Percentiles rank a stretch among this genome's conserved stretches.
Evolutionary conservation across 148 eudicot genomes (phyloP).

Genomic region (Persicaria maculosa): DNA sequence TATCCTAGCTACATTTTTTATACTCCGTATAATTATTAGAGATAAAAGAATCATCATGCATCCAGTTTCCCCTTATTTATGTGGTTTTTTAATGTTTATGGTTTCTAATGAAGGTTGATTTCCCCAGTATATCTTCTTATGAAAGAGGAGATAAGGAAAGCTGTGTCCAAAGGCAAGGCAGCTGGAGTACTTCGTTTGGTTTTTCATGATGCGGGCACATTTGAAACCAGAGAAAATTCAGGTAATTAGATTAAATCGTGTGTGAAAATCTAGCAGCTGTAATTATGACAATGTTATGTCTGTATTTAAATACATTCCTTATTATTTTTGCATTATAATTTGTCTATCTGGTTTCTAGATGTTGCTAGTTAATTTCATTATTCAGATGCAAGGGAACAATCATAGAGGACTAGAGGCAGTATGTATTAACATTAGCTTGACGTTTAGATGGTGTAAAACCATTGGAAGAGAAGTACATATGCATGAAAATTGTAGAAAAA

Average conservation of each 20-base stretch:
- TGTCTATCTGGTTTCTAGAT: background rate
- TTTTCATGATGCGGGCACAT: constrained; percentile 99
- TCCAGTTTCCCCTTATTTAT: background rate
- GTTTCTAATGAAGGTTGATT: constrained; percentile 23
- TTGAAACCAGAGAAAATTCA: constrained; percentile 47
- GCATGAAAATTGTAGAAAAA: background rate
- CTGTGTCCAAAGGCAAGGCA: constrained; percentile 77
- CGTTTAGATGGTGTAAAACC: background rate
- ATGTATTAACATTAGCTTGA: background rate
- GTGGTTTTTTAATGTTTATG: background rate
- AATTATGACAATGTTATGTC: background rate
- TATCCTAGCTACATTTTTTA: too few species aligned
- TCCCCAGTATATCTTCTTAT: constrained; percentile 33
- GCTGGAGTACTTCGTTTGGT: constrained; percentile 91
- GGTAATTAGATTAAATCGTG: constrained; percentile 37
- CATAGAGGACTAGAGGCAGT: background rate
- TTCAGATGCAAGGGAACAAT: background rate
- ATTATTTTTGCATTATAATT: background rate
- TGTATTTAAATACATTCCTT: background rate
- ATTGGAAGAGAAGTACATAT: background rate
- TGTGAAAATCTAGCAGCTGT: background rate
- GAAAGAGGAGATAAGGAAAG: constrained; percentile 67
- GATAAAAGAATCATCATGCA: too few species aligned
- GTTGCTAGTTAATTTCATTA: background rate
- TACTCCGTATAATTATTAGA: too few species aligned